Evolutionary conservation across 2,329 filamentous ascomycete species (phyloP).

Genomic region (Penicillium sp.): DNA sequence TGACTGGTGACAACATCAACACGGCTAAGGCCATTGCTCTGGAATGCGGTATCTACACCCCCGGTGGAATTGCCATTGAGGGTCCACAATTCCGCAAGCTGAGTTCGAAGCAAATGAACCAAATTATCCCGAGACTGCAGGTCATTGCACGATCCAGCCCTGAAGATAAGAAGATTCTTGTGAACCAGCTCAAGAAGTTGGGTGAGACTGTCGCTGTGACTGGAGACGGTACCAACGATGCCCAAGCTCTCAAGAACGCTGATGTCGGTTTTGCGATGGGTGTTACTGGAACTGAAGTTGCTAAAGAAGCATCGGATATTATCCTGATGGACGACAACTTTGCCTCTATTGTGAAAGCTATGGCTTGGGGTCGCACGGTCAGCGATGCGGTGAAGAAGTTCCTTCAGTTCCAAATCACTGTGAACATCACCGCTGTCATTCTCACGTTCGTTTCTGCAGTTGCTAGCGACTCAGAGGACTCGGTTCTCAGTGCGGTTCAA

Average conservation of each 20-base stretch:
- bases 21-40: constrained; percentile 77
- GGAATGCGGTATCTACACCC: constrained; percentile 73
- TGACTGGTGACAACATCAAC: constrained; percentile 78
- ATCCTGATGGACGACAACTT: constrained; percentile 90
- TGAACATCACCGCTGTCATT: constrained; percentile 68
- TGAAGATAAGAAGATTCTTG: constrained; percentile 74
- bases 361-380: constrained; percentile 77
- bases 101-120: constrained; percentile 63
- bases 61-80: constrained; percentile 71
- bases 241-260: constrained; percentile 75
- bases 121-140: constrained; percentile 68
- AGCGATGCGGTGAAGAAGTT: constrained; percentile 78
- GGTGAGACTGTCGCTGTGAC: constrained; percentile 80
- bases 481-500: constrained; percentile 66
- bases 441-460: constrained; percentile 67
- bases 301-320: constrained; percentile 81
- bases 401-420: constrained; percentile 55
- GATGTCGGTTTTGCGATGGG: constrained; percentile 88
- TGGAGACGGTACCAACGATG: constrained; percentile 82
- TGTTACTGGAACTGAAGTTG: constrained; percentile 78
- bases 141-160: constrained; percentile 74
- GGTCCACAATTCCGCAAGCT: constrained; percentile 76
- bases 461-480: constrained; percentile 54
- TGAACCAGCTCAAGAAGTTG: constrained; percentile 69
- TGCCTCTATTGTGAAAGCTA: constrained; percentile 78